Percentiles rank a stretch among this genome's conserved stretches.
phyloP scores from a whole-genome alignment of 1,139 yeast genomes.

The Yamadazyma siamensis region DNA sequence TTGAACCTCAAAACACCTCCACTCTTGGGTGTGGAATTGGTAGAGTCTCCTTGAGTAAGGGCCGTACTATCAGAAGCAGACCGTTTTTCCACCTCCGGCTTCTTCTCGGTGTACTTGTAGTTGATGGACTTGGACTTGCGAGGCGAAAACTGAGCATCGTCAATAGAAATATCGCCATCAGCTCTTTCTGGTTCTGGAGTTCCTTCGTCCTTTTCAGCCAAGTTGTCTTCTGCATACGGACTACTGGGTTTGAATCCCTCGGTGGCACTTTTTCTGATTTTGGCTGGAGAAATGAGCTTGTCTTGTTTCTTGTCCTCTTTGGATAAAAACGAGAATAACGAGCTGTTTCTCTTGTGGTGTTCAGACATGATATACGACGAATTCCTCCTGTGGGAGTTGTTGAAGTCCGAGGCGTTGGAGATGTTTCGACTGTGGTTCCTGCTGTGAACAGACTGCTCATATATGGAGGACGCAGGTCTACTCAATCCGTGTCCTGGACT shows the following conservation, averaged over 20 bases:
- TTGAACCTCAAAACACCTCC: constrained; percentile 31
- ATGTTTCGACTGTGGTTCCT: constrained; percentile 26
- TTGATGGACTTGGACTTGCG: constrained; percentile 29
- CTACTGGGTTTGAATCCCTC: constrained; percentile 18
- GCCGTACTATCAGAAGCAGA: constrained; percentile 28
- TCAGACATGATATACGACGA: constrained; percentile 25
- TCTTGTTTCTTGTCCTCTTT: constrained; percentile 11
- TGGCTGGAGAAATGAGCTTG: constrained; percentile 6
- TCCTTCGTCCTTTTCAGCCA: constrained; percentile 5
- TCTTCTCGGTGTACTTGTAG: constrained; percentile 13
- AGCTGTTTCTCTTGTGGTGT: constrained; percentile 27
- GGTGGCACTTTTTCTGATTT: constrained; percentile 5
- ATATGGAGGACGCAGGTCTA: constrained; percentile 45
- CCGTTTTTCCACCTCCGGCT: constrained; percentile 21
- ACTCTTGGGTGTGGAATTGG: constrained; percentile 9
- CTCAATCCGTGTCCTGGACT: constrained; percentile 8
- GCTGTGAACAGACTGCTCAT: constrained; percentile 29
- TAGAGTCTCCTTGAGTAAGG: constrained; percentile 4
- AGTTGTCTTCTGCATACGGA: constrained; percentile 25
- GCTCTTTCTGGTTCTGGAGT: constrained; percentile 7
- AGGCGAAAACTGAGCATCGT: constrained; percentile 34
- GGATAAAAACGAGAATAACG: constrained; percentile 12
- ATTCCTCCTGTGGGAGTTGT: constrained; percentile 29
- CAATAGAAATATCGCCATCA: constrained; percentile 26
- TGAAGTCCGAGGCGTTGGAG: constrained; percentile 18